Evolutionary conservation across 2,329 filamentous ascomycete species (phyloP), one percentile per base, ranked within the genome.

Genomic region (Blumeria hordei): DNA sequence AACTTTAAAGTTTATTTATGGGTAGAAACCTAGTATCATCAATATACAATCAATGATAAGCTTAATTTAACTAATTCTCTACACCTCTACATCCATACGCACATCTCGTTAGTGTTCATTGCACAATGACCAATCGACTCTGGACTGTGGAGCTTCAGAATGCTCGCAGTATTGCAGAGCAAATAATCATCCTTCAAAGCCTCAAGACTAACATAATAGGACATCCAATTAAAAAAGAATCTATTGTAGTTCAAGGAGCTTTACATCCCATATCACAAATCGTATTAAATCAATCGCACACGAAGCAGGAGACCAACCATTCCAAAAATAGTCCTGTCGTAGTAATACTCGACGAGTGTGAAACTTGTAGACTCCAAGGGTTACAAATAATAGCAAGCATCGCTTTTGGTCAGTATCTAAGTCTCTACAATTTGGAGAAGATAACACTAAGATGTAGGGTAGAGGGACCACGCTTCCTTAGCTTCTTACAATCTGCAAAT

Each of bases 201-300:
- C 71, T 98, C 34, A 96, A 94, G 71, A 92, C 94, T 67, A 84
- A 92, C 59, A 76, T 94, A 51, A 80, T 94, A 57, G 92, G 92
- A 28, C 87, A 96, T 67, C 75, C 83, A 36, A 81, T 90, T 67
- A 81, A 82, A 66, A 98, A 98, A 69, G 83, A 90, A 68, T 69
- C 78, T 56, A 88, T 82, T 72, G 74, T 95, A 43, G 72, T 72
- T 56, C 70, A 77, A 55, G 88, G 88, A 16, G 72, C 85, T 33
- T 68, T 92, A 50, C 74, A 77, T 54, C 74, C 76, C 36, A 70
- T 85, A 52, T 71, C 77, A 33, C 70, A 72, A 37, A 67, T 77
- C 54, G 67, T 83, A 41, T 67, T 67, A 55, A 63, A 61, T 53
- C 63, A 64, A 64, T 14, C 64, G 65, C 47, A 63, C 67, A 57